phyloP scores from a whole-genome alignment of 305 asterid species.

The Fraxinus latifolia region DNA sequence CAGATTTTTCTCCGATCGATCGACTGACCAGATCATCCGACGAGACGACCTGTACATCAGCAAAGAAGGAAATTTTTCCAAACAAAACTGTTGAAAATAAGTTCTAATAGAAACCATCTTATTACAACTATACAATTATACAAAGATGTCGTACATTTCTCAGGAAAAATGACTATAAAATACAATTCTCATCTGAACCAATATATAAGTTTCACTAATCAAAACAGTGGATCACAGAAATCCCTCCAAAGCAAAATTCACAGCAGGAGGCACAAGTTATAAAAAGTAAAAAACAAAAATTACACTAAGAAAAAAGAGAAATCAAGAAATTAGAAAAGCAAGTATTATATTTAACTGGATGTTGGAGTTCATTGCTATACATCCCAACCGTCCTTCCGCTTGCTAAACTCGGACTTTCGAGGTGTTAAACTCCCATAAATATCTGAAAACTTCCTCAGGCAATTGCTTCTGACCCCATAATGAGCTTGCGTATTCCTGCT shows the following conservation, averaged over 20 bases:
- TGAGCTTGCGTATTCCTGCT: slow-evolving; percentile 85
- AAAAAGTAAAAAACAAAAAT: neutral
- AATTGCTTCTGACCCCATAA: slow-evolving; percentile 69
- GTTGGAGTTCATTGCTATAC: slow-evolving; percentile 36
- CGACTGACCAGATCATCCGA: neutral
- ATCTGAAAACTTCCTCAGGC: slow-evolving; percentile 54
- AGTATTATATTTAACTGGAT: slow-evolving; percentile 10
- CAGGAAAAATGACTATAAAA: neutral
- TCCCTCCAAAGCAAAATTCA: slow-evolving; percentile 18
- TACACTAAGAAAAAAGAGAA: slow-evolving; percentile 12
- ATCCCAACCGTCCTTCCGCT: slow-evolving; percentile 95
- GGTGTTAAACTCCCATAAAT: slow-evolving; percentile 62
- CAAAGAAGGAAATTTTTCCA: neutral
- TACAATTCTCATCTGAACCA: slow-evolving; percentile 7
- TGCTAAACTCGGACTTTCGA: slow-evolving; percentile 54
- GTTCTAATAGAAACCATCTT: neutral
- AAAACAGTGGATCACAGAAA: slow-evolving; percentile 5
- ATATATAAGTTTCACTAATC: slow-evolving; percentile 15
- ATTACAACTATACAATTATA: slow-evolving; percentile 15
- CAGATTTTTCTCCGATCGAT: neutral
- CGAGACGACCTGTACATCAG: neutral
- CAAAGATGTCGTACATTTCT: neutral
- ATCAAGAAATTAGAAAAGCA: neutral
- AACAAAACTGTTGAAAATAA: neutral
- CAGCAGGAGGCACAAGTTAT: slow-evolving; percentile 5